A percentile compares a stretch with the other conserved stretches of the same genome.
phyloP scores from a whole-genome alignment of 148 eudicot species.

The Diospyros kaki region DNA sequence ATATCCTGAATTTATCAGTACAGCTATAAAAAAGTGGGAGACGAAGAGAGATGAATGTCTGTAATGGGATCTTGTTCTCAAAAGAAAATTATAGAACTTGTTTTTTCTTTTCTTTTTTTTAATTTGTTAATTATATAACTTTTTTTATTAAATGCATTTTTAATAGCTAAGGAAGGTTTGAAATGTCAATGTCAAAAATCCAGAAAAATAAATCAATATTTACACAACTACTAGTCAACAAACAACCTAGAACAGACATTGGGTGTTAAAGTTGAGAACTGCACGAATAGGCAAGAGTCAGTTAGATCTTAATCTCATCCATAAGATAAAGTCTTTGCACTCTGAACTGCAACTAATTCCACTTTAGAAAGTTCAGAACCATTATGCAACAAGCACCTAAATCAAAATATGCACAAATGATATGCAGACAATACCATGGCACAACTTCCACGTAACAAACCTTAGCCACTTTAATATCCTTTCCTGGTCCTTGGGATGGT shows the following conservation, averaged over 20 bases:
- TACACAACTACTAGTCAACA: not conserved
- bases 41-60: not conserved
- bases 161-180: not conserved
- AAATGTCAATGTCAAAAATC: not conserved
- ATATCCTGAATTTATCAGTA: not conserved
- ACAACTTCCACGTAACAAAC: slow-evolving; percentile 22
- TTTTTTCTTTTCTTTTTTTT: too few relatives aligned
- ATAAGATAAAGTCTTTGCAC: not conserved
- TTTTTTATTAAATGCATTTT: not conserved
- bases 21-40: not conserved
- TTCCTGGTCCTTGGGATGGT: slow-evolving; percentile 66
- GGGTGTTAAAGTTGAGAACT: not conserved
- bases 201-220: not conserved
- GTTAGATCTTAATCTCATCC: not conserved
- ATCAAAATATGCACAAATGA: not conserved
- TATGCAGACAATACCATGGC: not conserved
- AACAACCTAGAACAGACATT: not conserved
- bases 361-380: not conserved
- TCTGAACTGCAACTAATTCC: not conserved
- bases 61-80: not conserved
- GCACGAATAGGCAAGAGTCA: not conserved
- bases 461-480: slow-evolving; percentile 57
- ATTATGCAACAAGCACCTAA: not conserved
- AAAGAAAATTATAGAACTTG: not conserved
- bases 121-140: too few relatives aligned